Evolutionary conservation across 2,329 filamentous ascomycete genomes (phyloP), one percentile per base, ranked within the genome.

Genomic region (Ascochyta fabae): DNA sequence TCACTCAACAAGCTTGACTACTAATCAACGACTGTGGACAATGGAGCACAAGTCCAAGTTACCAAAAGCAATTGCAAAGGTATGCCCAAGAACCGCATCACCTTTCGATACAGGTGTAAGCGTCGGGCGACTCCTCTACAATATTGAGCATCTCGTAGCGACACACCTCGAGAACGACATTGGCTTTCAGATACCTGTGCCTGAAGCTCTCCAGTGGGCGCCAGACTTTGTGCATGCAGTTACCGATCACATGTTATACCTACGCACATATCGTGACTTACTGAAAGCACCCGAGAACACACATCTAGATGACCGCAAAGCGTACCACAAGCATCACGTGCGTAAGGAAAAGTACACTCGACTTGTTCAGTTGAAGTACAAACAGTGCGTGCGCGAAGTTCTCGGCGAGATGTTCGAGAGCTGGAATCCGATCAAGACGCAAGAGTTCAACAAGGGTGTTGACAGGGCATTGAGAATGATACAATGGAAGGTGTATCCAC

Each of bases 361-460:
- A 13, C 23, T 43, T 3, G 27, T 60, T 3, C 54, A 56, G 13
- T 27, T 38, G 2, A 33, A 16, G 6, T 61, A 51, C 31, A 59
- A 58, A 34, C 6, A 38, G 2, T 42, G 39, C 19, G 31, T 60
- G 12, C 34, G 26, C 3, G 43, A 55, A 24, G 40, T 45, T 29
- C 34, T 65, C 12, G 44, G 38, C 12, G 54, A 57, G 5, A 5
- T 58, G 2, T 59, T 65, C 41, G 6, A 39, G 3, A 34, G 23
- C 2, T 59, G 49, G 57, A 52, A 16, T n/a, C 22, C 15, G 24
- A 50, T 49, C 24, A 29, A 60, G 13, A 66, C 45, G 26, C 43
- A 51, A 48, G n/a, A 42, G 16, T 64, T 68, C 43, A 66, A 68
- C 33, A 64, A 62, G 13, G 60, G 64, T 2, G 42, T 64, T 7